Percentiles rank a stretch among this genome's conserved stretches.
Evolutionary conservation across 768 basidiomycete species (phyloP).

Genomic region (Crepidotus variabilis): DNA sequence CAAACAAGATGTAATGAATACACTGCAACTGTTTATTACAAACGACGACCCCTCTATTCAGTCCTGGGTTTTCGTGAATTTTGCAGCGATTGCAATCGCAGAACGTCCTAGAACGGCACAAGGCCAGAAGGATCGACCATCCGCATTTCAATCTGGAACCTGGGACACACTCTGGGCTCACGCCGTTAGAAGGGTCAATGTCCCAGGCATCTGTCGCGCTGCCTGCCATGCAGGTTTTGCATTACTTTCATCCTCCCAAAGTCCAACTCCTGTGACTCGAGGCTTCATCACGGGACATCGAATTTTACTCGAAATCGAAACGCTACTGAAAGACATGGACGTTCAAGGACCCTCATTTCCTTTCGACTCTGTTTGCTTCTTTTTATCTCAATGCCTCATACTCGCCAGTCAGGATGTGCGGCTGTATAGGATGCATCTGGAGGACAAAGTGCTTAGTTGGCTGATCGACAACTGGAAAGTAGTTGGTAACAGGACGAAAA

Average conservation of each 20-base stretch:
- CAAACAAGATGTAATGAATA: conserved; percentile 50
- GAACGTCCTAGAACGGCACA: conserved; percentile 25
- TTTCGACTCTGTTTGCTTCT: conserved; percentile 85
- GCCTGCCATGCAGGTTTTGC: conserved; percentile 69
- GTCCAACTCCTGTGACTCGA: conserved; percentile 17
- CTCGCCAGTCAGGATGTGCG: conserved; percentile 79
- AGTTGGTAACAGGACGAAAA: conserved; percentile 30
- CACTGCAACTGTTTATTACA: conserved; percentile 58
- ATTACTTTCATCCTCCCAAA: conserved; percentile 40
- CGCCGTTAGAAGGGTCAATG: conserved; percentile 68
- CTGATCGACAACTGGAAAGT: conserved; percentile 68
- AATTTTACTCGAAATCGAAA: conserved; percentile 71
- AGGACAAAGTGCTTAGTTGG: conserved; percentile 85
- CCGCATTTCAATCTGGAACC: conserved; percentile 25
- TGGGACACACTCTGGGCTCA: conserved; percentile 87
- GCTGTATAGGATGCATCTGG: conserved; percentile 80
- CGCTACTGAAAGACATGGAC: conserved; percentile 76
- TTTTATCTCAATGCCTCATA: conserved; percentile 65
- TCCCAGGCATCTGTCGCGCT: conserved; percentile 69
- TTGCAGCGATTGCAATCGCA: conserved; percentile 66
- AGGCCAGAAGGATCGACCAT: background rate
- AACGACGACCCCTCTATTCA: conserved; percentile 65
- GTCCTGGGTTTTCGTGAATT: conserved; percentile 81
- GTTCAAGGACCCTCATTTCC: conserved; percentile 88
- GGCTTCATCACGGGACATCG: conserved; percentile 49